Percentiles rank a stretch among this genome's conserved stretches.
Evolutionary conservation across 345 rosid species (phyloP).

Genomic region (Pistacia vera): DNA sequence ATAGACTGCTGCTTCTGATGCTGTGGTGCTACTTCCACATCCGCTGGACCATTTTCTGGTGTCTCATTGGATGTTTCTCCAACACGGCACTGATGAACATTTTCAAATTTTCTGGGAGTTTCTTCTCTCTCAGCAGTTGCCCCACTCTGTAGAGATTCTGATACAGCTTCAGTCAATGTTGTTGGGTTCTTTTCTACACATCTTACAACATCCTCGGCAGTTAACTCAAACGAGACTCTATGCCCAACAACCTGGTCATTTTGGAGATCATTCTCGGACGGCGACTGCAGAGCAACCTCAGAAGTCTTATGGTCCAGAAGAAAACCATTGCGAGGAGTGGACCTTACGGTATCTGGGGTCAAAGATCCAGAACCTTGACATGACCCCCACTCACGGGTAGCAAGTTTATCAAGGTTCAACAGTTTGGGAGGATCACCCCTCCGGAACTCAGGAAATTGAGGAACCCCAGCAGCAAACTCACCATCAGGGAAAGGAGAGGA

Average conservation of each 20-base stretch:
- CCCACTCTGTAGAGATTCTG: slow-evolving; percentile 27
- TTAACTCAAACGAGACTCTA: slow-evolving; percentile 67
- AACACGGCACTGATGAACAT: slow-evolving; percentile 16
- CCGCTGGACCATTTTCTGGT: slow-evolving; percentile 37
- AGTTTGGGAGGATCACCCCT: slow-evolving; percentile 67
- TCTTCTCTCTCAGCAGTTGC: slow-evolving; percentile 26
- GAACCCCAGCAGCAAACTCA: slow-evolving; percentile 42
- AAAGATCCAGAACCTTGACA: slow-evolving; percentile 48
- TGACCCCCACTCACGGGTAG: slow-evolving; percentile 41
- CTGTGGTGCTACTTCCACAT: slow-evolving; percentile 24
- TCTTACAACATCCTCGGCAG: slow-evolving; percentile 48
- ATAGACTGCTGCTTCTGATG: slow-evolving; percentile 50
- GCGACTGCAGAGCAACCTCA: slow-evolving; percentile 28
- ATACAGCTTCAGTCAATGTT: slow-evolving; percentile 36
- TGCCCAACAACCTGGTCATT: slow-evolving; percentile 31
- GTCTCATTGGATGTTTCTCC: slow-evolving; percentile 37
- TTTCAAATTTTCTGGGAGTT: slow-evolving; percentile 22
- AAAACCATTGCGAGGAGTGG: slow-evolving; percentile 38
- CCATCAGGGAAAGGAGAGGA: slow-evolving; percentile 91
- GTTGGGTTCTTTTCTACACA: slow-evolving; percentile 48
- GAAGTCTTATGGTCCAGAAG: slow-evolving; percentile 30
- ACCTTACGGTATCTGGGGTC: slow-evolving; percentile 54
- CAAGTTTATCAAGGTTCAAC: slow-evolving; percentile 55
- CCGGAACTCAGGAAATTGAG: slow-evolving; percentile 58
- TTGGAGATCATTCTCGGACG: slow-evolving; percentile 18